Conservation (phyloP, 2,329 filamentous ascomycete species). For the Westerdykella sp. region DNA sequence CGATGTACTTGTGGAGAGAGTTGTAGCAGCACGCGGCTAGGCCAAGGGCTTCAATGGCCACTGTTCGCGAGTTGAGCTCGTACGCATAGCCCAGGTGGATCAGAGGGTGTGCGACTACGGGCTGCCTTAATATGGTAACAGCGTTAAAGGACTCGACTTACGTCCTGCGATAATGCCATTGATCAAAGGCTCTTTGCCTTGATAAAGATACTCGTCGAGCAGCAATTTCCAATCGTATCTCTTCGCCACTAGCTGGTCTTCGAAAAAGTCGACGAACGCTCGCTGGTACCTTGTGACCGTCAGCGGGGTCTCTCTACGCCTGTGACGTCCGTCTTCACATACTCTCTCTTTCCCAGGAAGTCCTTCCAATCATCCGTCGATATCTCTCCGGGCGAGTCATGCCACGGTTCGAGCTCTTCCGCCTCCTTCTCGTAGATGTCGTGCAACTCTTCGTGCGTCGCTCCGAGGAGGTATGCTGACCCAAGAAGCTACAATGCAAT, state of each 20-base stretch:
- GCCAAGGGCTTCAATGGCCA: constrained; percentile 82
- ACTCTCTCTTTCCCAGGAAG: constrained; percentile 68
- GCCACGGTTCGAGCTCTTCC: constrained; percentile 70
- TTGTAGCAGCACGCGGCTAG: constrained; percentile 58
- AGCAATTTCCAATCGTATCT: constrained; percentile 81
- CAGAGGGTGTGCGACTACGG: constrained; percentile 78
- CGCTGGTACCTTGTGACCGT: constrained; percentile 61
- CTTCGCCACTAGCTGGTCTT: constrained; percentile 73
- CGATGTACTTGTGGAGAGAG: constrained; percentile 56
- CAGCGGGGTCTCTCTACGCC: constrained; percentile 3
- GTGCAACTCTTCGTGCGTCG: constrained; percentile 64
- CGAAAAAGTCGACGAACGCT: constrained; percentile 90
- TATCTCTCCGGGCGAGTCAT: constrained; percentile 77
- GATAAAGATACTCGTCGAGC: constrained; percentile 68
- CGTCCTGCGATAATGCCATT: constrained; percentile 73
- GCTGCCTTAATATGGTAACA: constrained; percentile 5
- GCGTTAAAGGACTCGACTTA: constrained; percentile 43
- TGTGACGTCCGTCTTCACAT: constrained; percentile 16
- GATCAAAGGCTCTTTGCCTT: constrained; percentile 68
- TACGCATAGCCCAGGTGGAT: constrained; percentile 93
- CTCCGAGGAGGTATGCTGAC: constrained; percentile 81
- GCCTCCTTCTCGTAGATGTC: constrained; percentile 73
- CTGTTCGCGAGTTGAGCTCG: constrained; percentile 75
- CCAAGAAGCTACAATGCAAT: constrained; percentile 55
- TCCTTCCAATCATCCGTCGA: constrained; percentile 79